Evolutionary conservation across 2,329 filamentous ascomycete genomes (phyloP).

Genomic region (Aureobasidium namibiae): DNA sequence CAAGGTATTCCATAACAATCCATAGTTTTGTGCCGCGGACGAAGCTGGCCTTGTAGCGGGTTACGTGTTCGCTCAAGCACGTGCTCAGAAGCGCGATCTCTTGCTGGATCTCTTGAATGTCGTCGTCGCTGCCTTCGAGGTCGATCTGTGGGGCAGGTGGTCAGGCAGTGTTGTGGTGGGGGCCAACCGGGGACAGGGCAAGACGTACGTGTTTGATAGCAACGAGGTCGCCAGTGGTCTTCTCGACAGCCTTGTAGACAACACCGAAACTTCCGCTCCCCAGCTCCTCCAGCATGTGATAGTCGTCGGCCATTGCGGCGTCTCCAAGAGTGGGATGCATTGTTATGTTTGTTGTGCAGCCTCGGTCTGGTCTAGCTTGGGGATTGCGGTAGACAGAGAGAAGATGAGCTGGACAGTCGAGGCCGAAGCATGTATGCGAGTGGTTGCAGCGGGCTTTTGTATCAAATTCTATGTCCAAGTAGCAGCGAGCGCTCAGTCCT

Average conservation of each 20-base stretch:
- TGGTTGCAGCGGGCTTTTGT: conserved; percentile 1
- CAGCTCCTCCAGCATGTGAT: conserved; percentile 92
- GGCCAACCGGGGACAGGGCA: background rate
- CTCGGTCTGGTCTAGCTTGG: background rate
- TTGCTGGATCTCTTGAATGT: conserved; percentile 96
- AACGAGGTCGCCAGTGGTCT: conserved; percentile 80
- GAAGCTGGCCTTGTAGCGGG: conserved; percentile 93
- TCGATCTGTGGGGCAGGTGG: conserved; percentile 63
- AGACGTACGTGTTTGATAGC: conserved; percentile 85
- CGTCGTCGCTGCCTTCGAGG: conserved; percentile 95
- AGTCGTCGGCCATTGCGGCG: conserved; percentile 63
- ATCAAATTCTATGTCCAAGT: background rate
- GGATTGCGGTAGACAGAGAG: background rate
- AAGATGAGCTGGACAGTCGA: background rate
- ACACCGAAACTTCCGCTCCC: conserved; percentile 96
- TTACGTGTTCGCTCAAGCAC: conserved; percentile 87
- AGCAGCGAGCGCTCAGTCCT: background rate
- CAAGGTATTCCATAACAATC: conserved; percentile 99
- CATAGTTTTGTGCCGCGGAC: conserved; percentile 93
- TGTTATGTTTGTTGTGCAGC: background rate
- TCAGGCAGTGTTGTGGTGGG: background rate
- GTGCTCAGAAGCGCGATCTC: conserved; percentile 94
- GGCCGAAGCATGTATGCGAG: conserved; percentile 5
- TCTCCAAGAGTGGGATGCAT: conserved; percentile 17
- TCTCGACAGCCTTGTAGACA: conserved; percentile 94